Evolutionary conservation across 208 protist species (phyloP), one percentile per base, ranked within the genome.

Genomic region (Leishmania aethiopica): DNA sequence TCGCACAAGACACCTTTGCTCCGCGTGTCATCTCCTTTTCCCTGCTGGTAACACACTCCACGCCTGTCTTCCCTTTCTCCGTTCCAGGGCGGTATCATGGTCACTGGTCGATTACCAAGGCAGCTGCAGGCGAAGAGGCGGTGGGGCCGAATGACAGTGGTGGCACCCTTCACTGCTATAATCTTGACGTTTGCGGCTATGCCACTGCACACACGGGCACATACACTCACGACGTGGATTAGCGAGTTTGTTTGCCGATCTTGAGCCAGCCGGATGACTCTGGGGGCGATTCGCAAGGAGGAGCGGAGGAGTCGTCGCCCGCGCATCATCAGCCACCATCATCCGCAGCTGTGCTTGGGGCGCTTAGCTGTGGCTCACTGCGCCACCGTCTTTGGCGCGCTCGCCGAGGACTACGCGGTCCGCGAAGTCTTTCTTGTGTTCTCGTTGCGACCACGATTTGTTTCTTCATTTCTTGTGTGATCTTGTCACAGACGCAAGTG

Each of bases 271-370:
- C 10, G 42, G 45, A 74, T 74, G 45, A 53, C 25, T 10, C 32
- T 53, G 70, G 45, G 40, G 70, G 10, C 70, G 28, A 74, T 74
- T 15, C 70, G 70, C 40, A 45, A 74, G 47, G 45, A n/a, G 70
- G 70, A 32, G 28, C 42, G 0, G 28, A n/a, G 28, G 22, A 55
- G 49, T 22, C 45, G 42, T n/a, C 45, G 28, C 70, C 70, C 37
- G 70, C 28, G n/a, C 25, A 45, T 35, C 70, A 32, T 15, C 45
- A 7, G 55, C n/a, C 40, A 7, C 40, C 70, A 32, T 37, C 70
- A 32, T 22, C 28, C 47, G 40, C 45, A 51, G 25, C 42, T 8
- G 40, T 37, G 40, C 15, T 51, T 53, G 28, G 28, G 37, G 45
- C 70, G 45, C 10, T 74, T 35, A 55, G 45, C 45, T 40, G 45